A percentile compares a stretch with the other conserved stretches of the same genome.
Evolutionary conservation across 495 filamentous ascomycete species (phyloP).

Genomic region (Aspergillus cavernicola): DNA sequence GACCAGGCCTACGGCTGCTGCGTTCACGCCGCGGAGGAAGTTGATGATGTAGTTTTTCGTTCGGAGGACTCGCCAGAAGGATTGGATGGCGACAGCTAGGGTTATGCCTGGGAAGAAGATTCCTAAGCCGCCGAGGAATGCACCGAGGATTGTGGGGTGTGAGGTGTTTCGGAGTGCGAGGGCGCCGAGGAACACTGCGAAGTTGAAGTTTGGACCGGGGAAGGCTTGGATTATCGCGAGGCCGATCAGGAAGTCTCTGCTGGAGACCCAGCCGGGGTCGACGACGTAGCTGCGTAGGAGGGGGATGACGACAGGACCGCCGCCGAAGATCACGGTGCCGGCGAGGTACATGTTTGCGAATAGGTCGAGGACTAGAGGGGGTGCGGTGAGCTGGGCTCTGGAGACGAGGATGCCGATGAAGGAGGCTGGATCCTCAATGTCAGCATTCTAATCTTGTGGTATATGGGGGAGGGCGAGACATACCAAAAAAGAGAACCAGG

Average conservation of each 20-base stretch:
- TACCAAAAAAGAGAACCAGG: conserved; percentile 52
- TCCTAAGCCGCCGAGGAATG: conserved; percentile 61
- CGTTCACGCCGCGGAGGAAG: conserved; percentile 66
- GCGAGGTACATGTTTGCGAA: conserved; percentile 83
- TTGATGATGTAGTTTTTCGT: conserved; percentile 51
- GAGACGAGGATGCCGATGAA: conserved; percentile 62
- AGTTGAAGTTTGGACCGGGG: conserved; percentile 86
- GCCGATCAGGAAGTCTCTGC: conserved; percentile 78
- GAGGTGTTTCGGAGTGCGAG: conserved; percentile 46
- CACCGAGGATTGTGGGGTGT: conserved; percentile 48
- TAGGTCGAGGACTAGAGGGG: conserved; percentile 54
- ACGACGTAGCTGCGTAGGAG: conserved; percentile 77
- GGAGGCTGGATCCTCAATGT: conserved; percentile 26
- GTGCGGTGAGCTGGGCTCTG: conserved; percentile 42
- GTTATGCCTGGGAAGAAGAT: conserved; percentile 73
- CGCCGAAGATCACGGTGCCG: conserved; percentile 87
- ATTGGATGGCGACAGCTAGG: conserved; percentile 63
- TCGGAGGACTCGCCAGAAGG: conserved; percentile 63
- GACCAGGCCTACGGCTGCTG: conserved; percentile 71
- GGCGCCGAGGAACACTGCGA: conserved; percentile 72
- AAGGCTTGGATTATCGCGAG: conserved; percentile 81
- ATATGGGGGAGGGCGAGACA: no score
- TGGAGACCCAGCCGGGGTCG: conserved; percentile 71
- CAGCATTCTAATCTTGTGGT: no score
- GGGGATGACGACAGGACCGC: conserved; percentile 82